Conservation (phyloP, 2,329 filamentous ascomycete species). For the Talaromyces pinophilus region DNA sequence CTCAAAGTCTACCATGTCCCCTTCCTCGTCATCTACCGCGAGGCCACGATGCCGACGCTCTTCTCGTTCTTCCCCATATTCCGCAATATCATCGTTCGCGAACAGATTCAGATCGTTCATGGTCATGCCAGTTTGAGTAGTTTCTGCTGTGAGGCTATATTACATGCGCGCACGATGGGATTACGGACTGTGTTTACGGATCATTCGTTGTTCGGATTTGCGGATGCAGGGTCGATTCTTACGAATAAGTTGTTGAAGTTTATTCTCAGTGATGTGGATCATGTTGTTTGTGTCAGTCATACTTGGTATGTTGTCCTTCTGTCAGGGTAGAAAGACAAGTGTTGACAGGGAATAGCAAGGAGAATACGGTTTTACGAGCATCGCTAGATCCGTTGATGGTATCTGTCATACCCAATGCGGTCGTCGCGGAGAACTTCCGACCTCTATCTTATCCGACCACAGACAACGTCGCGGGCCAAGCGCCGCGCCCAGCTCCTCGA, state of each 20-base stretch:
- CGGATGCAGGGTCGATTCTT: slow-evolving; percentile 90
- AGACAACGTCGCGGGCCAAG: slow-evolving; percentile 30
- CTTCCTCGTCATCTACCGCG: slow-evolving; percentile 92
- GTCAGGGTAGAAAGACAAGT: background rate
- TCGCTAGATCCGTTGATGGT: slow-evolving; percentile 96
- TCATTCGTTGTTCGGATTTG: slow-evolving; percentile 95
- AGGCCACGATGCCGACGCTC: slow-evolving; percentile 90
- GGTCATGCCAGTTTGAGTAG: slow-evolving; percentile 94
- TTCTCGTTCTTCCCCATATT: slow-evolving; percentile 99
- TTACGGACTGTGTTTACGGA: slow-evolving; percentile 95
- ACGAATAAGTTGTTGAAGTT: slow-evolving; percentile 98
- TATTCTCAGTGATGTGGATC: slow-evolving; percentile 91
- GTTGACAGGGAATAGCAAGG: slow-evolving; percentile 64
- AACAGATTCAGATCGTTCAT: slow-evolving; percentile 95
- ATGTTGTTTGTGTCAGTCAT: slow-evolving; percentile 97
- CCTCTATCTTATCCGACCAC: slow-evolving; percentile 60
- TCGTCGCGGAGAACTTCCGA: slow-evolving; percentile 93
- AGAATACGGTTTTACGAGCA: slow-evolving; percentile 93
- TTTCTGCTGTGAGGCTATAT: slow-evolving; percentile 88
- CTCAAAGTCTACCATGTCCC: slow-evolving; percentile 98
- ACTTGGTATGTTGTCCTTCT: slow-evolving; percentile 66
- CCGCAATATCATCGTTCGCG: slow-evolving; percentile 90
- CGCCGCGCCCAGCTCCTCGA: slow-evolving; percentile 58
- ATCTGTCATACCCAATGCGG: slow-evolving; percentile 94
- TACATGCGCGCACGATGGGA: slow-evolving; percentile 96